Evolutionary conservation across 73 alveolate species (phyloP), one percentile per base, ranked within the genome.

Genomic region (Uronychia binucleata): DNA sequence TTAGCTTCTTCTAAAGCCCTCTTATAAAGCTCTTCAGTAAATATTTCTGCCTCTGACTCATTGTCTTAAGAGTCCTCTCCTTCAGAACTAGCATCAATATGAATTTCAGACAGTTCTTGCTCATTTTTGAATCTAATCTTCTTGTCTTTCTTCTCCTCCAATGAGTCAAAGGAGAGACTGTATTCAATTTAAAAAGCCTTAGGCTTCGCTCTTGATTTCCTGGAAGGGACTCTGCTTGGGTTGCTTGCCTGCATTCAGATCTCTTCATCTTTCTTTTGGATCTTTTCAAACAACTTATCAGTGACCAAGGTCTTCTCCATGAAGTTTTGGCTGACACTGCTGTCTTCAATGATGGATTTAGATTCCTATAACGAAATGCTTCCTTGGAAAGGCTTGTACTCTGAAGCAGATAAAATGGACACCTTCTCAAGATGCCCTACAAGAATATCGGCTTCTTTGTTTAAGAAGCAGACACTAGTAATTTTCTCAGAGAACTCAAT

Each of bases 381-480:
- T 46, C 67, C n/a, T 26, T 26, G 58, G 59, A 28, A 33, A 0
- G 94, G 94, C 80, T 60, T 82, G 81, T 88, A 88, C 57, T 78
- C 91, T 19, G 59, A 27, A 27, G 91, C 91, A 26, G 33, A 28
- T n/a, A 88, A 83, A 0, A 34, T 78, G 30, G 88, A 74, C 29
- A 88, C 94, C 57, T 88, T 88, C 34, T 84, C 86, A 0, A 59
- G 86, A 34, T 90, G 95, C 28, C 95, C 95, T 1, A 90, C 90
- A 30, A 90, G 84, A 0, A 90, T 31, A 46, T 90, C 95, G 5
- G 83, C 91, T n/a, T 74, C 77, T 1, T 33, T 26, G 60, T 90
- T 90, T 25, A 90, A 59, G 84, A 90, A 90, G 79, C 82, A 79
- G 28, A 90, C 95, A 26, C 87, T 57, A 34, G 59, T 85, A 29